Conservation (phyloP, 805 yeast species). For the Pichia californica region DNA sequence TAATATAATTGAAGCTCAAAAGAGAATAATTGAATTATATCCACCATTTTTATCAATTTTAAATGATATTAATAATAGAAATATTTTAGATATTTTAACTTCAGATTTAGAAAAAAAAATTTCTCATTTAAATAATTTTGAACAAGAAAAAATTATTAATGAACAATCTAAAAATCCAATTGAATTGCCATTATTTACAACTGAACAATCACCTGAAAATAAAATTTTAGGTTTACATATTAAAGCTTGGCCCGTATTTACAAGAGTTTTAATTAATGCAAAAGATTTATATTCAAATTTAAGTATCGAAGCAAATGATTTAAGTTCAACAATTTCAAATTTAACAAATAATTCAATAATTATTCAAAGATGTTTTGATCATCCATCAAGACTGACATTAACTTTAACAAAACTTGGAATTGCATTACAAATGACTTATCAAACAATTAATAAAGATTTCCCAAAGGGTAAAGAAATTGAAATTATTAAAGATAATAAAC, state of each 20-base stretch:
- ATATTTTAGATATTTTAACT: conserved; percentile 12
- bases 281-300: conserved; percentile 23
- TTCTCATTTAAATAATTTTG: conserved; percentile 3
- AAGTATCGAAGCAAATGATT: conserved; percentile 20
- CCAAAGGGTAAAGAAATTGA: conserved; percentile 10
- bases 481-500: conserved; percentile 10
- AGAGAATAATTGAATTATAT: conserved; percentile 19
- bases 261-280: conserved; percentile 20
- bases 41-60: conserved; percentile 23
- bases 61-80: conserved; percentile 14
- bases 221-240: conserved; percentile 17
- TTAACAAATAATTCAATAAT: conserved; percentile 15
- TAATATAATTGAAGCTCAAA: conserved; percentile 21
- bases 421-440: conserved; percentile 15
- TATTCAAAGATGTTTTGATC: conserved; percentile 17
- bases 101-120: conserved; percentile 10
- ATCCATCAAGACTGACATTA: conserved; percentile 16
- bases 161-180: conserved; percentile 16
- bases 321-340: conserved; percentile 17
- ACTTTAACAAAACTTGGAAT: conserved; percentile 17
- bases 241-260: conserved; percentile 26
- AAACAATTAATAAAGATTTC: conserved; percentile 9
- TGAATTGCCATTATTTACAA: conserved; percentile 18
- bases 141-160: conserved; percentile 6
- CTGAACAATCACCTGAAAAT: conserved; percentile 19